Percentiles rank a stretch among this genome's conserved stretches.
phyloP scores from a whole-genome alignment of 164 flowering plant species.

The Santalum album region DNA sequence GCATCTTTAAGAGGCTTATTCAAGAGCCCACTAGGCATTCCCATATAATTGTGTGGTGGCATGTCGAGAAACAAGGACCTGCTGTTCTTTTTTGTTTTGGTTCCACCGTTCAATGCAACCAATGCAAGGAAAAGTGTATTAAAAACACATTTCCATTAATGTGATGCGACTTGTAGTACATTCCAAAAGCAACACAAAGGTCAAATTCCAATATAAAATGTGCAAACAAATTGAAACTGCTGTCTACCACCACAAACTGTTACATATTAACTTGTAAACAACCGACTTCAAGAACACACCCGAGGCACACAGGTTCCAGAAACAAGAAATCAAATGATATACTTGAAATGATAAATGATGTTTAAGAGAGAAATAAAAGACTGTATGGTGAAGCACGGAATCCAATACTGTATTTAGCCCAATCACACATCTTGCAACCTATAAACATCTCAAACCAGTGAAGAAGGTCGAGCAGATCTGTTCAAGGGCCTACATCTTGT shows the following conservation, averaged over 20 bases:
- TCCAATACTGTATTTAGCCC: slow-evolving; percentile 24
- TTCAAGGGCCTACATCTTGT: slow-evolving; percentile 7
- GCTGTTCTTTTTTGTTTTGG: no score
- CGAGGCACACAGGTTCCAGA: slow-evolving; percentile 26
- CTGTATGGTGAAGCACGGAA: slow-evolving; percentile 21
- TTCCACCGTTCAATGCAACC: no score
- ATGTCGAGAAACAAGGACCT: no score
- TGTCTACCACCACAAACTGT: slow-evolving; percentile 26
- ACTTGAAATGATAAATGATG: no score
- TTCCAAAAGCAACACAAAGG: no score
- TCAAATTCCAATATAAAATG: slow-evolving; percentile 2
- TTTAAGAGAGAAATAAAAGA: background rate
- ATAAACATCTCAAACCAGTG: slow-evolving; percentile 32
- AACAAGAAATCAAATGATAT: slow-evolving; percentile 25
- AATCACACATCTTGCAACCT: slow-evolving; percentile 34
- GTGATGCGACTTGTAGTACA: no score
- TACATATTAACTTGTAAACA: slow-evolving; percentile 35
- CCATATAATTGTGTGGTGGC: no score
- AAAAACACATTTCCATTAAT: no score
- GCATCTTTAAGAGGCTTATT: no score
- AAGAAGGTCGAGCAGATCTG: slow-evolving; percentile 19
- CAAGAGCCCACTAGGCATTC: no score
- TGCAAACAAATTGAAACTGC: slow-evolving; percentile 15
- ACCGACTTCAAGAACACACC: slow-evolving; percentile 29
- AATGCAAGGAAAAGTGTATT: no score